A percentile compares a stretch with the other conserved stretches of the same genome.
Evolutionary conservation across 2,329 filamentous ascomycete genomes (phyloP).

Genomic region (Aspergillus pseudonomiae): DNA sequence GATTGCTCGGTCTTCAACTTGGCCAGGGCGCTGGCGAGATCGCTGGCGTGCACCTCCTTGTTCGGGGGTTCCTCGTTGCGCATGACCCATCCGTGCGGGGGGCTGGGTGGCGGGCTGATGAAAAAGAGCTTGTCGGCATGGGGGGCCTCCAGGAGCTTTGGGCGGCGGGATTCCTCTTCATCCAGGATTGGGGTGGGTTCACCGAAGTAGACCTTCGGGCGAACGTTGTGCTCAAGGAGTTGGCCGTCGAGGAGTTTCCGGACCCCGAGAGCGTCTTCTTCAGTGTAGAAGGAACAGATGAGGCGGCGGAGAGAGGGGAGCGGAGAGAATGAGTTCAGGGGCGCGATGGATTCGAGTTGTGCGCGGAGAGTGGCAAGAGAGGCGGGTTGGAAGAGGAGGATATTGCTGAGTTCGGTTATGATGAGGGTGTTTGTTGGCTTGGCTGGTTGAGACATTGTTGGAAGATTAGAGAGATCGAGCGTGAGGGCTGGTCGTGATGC

Average conservation of each 20-base stretch:
- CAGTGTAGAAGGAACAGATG: slow-evolving; percentile 51
- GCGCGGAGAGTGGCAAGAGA: slow-evolving; percentile 48
- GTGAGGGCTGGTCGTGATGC: slow-evolving; percentile 41
- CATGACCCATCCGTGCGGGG: slow-evolving; percentile 67
- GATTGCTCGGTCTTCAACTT: slow-evolving; percentile 46
- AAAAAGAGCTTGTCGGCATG: slow-evolving; percentile 66
- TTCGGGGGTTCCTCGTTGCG: slow-evolving; percentile 66
- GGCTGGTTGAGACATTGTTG: slow-evolving; percentile 48
- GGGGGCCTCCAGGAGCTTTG: slow-evolving; percentile 57
- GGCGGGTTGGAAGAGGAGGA: slow-evolving; percentile 49
- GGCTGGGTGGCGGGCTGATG: slow-evolving; percentile 65
- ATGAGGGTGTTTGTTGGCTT: slow-evolving; percentile 55
- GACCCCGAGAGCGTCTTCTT: slow-evolving; percentile 45
- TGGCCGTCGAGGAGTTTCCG: slow-evolving; percentile 48
- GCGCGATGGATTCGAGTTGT: slow-evolving; percentile 45
- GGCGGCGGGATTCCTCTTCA: slow-evolving; percentile 34
- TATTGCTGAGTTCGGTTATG: slow-evolving; percentile 52
- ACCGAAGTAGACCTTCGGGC: slow-evolving; percentile 56
- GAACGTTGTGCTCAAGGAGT: slow-evolving; percentile 34
- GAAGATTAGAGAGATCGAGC: slow-evolving; percentile 50
- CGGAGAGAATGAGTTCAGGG: slow-evolving; percentile 55
- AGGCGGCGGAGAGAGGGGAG: slow-evolving; percentile 55
- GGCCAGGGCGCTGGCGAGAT: slow-evolving; percentile 60
- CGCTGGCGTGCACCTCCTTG: slow-evolving; percentile 65
- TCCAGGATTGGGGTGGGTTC: slow-evolving; percentile 51